Evolutionary conservation across 1,139 yeast species (phyloP), one percentile per base, ranked within the genome.

Genomic region (Kurtzmaniella quercitrusa): DNA sequence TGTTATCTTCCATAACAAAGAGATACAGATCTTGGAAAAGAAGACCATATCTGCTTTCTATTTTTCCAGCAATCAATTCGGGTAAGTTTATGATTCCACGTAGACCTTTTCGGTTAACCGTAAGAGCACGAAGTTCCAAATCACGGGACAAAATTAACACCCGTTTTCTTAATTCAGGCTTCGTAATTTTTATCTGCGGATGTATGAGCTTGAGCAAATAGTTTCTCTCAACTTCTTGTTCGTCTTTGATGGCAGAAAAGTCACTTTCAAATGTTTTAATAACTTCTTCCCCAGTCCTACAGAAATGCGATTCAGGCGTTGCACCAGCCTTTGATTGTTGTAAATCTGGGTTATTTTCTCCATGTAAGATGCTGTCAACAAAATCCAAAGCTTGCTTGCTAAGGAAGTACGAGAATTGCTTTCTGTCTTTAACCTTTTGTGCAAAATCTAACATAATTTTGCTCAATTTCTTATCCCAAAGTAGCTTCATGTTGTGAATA

Each of bases 11-110:
- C 50, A 88, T 73, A 5, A 84, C 83, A 56, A 84, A 87, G 26
- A 84, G 72, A 52, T 84, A 86, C 0, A 94, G 81, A 50, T 85
- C 86, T 20, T 79, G 74, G 50, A 88, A 66, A 23, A 80, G 57
- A 1, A 84, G 76, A 8, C 95, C 95, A 52, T 71, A 76, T 45
- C 97, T 74, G 11, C 83, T 75, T 59, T 89, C 95, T 42, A 88
- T 74, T 15, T 79, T 55, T 52, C 79, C 57, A 0, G 76, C 60
- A 19, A 71, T 60, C 21, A 71, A 69, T 20, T 54, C 54, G 41
- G 60, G 61, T 20, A 67, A 71, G 43, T 65, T 62, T 18, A 68
- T 59, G n/a, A 70, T 50, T 26, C 59, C 71, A 45, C 78, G 81
- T 36, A 71, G 76, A 1, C 72, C 74, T 20, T 60, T 64, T 17